Percentiles rank a stretch among this genome's conserved stretches.
These are phyloP conservation scores for Globisporangium sylvaticum DNA, from an alignment of 352 stramenopile genomes.

Conservation along the genomic window DNA sequence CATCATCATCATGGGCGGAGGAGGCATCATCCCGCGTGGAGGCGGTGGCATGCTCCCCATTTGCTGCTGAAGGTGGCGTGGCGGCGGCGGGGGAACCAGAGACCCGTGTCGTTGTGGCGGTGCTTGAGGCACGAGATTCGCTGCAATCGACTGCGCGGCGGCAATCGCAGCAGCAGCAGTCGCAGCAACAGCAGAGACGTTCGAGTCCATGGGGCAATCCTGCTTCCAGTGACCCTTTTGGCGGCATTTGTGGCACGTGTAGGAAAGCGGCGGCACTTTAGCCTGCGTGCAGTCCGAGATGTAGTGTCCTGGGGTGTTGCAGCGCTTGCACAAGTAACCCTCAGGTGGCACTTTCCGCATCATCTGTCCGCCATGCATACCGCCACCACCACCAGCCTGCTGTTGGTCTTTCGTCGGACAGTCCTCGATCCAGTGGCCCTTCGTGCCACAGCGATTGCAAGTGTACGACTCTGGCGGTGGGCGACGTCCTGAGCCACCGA, in stretches of 20 bases:
- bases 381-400: slow-evolving; percentile 14
- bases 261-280: slow-evolving; percentile 75
- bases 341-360: slow-evolving; percentile 53
- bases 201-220: slow-evolving; percentile 76
- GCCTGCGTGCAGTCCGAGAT: slow-evolving; percentile 84
- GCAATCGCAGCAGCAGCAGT: slow-evolving; percentile 39
- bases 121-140: background rate
- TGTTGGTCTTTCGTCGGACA: slow-evolving; percentile 80
- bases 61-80: slow-evolving; percentile 43
- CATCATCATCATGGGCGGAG: slow-evolving; percentile 17
- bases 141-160: slow-evolving; percentile 18
- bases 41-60: slow-evolving; percentile 40
- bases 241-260: slow-evolving; percentile 85
- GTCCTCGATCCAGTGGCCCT: slow-evolving; percentile 87
- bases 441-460: slow-evolving; percentile 83
- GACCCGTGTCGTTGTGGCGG: slow-evolving; percentile 1
- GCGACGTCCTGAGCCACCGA: slow-evolving; percentile 31
- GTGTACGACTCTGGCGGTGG: slow-evolving; percentile 82
- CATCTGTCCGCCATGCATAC: slow-evolving; percentile 18
- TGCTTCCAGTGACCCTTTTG: slow-evolving; percentile 89
- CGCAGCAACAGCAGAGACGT: slow-evolving; percentile 41
- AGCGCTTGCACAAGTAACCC: slow-evolving; percentile 85
- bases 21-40: slow-evolving; percentile 13
- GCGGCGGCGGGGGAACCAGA: slow-evolving; percentile 34
- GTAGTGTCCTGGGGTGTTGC: slow-evolving; percentile 81